Evolutionary conservation across 768 basidiomycete species (phyloP).

Genomic region (Basidioascus undulatus): DNA sequence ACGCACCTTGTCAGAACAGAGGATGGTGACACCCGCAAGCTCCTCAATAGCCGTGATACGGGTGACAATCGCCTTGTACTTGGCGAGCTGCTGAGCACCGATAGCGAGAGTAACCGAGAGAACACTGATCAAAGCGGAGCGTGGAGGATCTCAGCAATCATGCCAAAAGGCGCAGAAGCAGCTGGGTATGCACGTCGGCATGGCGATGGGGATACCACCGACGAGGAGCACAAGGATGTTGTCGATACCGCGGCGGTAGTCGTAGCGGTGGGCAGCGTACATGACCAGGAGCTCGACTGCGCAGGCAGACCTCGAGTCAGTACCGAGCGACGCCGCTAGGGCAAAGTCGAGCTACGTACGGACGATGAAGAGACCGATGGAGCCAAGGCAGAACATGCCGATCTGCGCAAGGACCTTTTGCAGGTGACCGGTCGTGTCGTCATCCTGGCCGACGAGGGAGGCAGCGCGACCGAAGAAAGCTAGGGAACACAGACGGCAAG

Average conservation of each 20-base stretch:
- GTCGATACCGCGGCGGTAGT: conserved; percentile 82
- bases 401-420: conserved; percentile 48
- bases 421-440: conserved; percentile 25
- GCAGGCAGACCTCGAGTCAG: conserved; percentile 18
- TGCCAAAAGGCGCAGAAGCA: conserved; percentile 24
- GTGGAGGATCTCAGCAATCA: conserved; percentile 16
- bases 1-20: conserved; percentile 34
- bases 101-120: conserved; percentile 26
- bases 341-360: conserved; percentile 23
- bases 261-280: conserved; percentile 68
- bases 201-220: conserved; percentile 19
- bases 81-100: conserved; percentile 25
- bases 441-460: conserved; percentile 19
- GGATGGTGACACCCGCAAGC: conserved; percentile 28
- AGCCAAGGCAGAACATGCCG: conserved; percentile 17
- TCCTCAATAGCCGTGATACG: conserved; percentile 29
- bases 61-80: conserved; percentile 26
- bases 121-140: conserved; percentile 20
- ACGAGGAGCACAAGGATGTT: conserved; percentile 68
- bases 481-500: too few species aligned
- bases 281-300: conserved; percentile 64
- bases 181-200: conserved; percentile 22
- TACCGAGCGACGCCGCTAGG: conserved; percentile 25
- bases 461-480: conserved; percentile 30
- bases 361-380: conserved; percentile 26